These are phyloP conservation scores for Pseudogymnoascus sp. DNA, from an alignment of 2,329 filamentous ascomycete genomes.

Conservation along the genomic window DNA sequence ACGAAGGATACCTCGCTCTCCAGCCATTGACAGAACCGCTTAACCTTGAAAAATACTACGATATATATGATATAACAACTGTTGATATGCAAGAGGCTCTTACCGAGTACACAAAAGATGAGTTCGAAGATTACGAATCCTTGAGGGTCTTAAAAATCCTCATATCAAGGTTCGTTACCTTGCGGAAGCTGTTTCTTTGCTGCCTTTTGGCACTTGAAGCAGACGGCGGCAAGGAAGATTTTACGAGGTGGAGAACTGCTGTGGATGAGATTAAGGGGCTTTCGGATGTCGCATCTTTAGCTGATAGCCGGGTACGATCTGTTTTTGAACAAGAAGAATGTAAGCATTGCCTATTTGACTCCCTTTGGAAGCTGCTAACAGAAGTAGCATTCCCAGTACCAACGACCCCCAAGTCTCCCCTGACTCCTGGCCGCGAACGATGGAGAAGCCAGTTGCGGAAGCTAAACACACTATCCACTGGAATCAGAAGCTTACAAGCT, in stretches of 20 bases:
- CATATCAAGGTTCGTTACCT: constrained; percentile 70
- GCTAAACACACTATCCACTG: constrained; percentile 79
- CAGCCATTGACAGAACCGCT: constrained; percentile 69
- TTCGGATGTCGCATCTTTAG: constrained; percentile 52
- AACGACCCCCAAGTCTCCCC: constrained; percentile 49
- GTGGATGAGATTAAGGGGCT: constrained; percentile 66
- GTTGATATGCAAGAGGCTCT: constrained; percentile 67
- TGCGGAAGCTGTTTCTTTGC: constrained; percentile 80
- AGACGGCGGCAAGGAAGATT: constrained; percentile 68
- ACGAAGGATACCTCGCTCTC: constrained; percentile 60
- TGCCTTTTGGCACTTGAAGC: constrained; percentile 83
- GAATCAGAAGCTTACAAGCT: constrained; percentile 84
- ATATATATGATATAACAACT: constrained; percentile 75
- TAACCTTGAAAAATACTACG: constrained; percentile 86
- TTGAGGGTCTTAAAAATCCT: constrained; percentile 73
- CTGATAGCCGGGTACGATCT: constrained; percentile 58
- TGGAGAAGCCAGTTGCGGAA: constrained; percentile 83
- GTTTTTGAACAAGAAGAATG: constrained; percentile 76
- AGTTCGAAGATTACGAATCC: constrained; percentile 71
- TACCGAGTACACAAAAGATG: constrained; percentile 53
- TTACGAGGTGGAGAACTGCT: constrained; percentile 69
- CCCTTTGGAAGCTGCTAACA: constrained; percentile 20
- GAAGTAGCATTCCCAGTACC: constrained; percentile 45
- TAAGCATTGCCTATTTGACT: constrained; percentile 36
- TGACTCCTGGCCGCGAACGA: constrained; percentile 72